phyloP scores from a whole-genome alignment of 345 rosid genomes.

The Excoecaria agallocha region DNA sequence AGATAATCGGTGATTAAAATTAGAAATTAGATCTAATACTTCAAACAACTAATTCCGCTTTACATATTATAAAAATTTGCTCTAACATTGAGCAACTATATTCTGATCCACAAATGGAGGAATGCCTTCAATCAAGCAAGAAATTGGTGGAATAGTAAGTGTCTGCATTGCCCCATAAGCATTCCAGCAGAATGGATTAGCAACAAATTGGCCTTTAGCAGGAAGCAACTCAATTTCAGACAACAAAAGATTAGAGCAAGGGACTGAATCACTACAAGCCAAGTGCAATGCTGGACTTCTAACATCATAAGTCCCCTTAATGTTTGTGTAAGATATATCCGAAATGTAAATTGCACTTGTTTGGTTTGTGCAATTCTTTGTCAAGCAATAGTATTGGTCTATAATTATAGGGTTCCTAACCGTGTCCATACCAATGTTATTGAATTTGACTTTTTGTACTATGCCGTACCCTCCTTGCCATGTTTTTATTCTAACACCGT shows the following conservation, averaged over 20 bases:
- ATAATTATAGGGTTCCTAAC: slow-evolving; percentile 34
- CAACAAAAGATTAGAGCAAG: slow-evolving; percentile 29
- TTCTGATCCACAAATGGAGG: slow-evolving; percentile 26
- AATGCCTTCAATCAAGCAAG: slow-evolving; percentile 37
- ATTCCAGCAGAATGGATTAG: slow-evolving; percentile 84
- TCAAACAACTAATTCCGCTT: slow-evolving; percentile 1
- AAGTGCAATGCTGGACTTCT: slow-evolving; percentile 46
- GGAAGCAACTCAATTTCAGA: slow-evolving; percentile 47
- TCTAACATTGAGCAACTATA: slow-evolving; percentile 26
- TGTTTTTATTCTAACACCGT: slow-evolving; percentile 40
- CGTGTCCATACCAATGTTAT: slow-evolving; percentile 31
- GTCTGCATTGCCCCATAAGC: slow-evolving; percentile 66
- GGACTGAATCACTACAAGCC: slow-evolving; percentile 40
- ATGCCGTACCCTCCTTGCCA: slow-evolving; percentile 44
- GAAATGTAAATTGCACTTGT: slow-evolving; percentile 31
- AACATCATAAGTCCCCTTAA: slow-evolving; percentile 37
- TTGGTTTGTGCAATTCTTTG: slow-evolving; percentile 31
- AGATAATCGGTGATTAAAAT: no score
- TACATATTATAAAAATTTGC: slow-evolving; percentile 1
- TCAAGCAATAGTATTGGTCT: slow-evolving; percentile 36
- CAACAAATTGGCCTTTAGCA: slow-evolving; percentile 53
- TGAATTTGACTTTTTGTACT: slow-evolving; percentile 26
- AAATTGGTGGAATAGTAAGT: slow-evolving; percentile 36
- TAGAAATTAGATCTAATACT: not conserved
- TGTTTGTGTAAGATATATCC: slow-evolving; percentile 23